A percentile compares a stretch with the other conserved stretches of the same genome.
Evolutionary conservation across 2,329 filamentous ascomycete species (phyloP).

Genomic region (Beauveria pseudobassiana): DNA sequence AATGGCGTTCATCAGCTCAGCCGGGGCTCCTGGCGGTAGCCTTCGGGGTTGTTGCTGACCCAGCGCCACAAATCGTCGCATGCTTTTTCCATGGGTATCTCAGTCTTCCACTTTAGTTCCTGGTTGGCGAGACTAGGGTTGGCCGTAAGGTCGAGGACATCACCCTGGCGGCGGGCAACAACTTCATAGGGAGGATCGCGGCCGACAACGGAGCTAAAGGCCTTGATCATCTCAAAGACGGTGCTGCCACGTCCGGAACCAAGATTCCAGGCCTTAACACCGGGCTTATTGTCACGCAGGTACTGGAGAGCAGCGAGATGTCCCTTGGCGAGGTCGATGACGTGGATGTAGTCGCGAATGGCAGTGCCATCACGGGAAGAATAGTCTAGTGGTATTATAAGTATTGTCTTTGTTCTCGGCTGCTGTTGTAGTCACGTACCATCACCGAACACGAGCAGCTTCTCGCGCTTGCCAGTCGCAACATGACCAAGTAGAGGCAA

Average conservation of each 20-base stretch:
- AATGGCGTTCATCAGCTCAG: slow-evolving; percentile 63
- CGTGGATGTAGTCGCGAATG: slow-evolving; percentile 97
- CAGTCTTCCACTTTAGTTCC: slow-evolving; percentile 88
- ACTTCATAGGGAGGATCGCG: slow-evolving; percentile 82
- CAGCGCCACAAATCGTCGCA: slow-evolving; percentile 94
- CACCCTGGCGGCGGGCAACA: slow-evolving; percentile 71
- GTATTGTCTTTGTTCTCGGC: background rate
- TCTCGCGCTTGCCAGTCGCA: slow-evolving; percentile 88
- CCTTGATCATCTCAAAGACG: slow-evolving; percentile 94
- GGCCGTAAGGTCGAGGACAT: slow-evolving; percentile 90
- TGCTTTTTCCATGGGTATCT: slow-evolving; percentile 83
- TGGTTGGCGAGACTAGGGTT: slow-evolving; percentile 80
- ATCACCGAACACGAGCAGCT: slow-evolving; percentile 89
- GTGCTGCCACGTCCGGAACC: slow-evolving; percentile 92
- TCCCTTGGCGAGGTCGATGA: slow-evolving; percentile 79
- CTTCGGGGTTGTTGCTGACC: slow-evolving; percentile 94
- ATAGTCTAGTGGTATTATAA: slow-evolving; percentile 59
- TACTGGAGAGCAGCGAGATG: slow-evolving; percentile 87
- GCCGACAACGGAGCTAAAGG: slow-evolving; percentile 82
- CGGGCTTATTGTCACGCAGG: slow-evolving; percentile 74
- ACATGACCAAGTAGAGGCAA: slow-evolving; percentile 92
- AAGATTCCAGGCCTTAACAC: slow-evolving; percentile 92
- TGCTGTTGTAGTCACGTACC: slow-evolving; percentile 46
- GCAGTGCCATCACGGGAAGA: slow-evolving; percentile 81
- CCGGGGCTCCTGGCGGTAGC: slow-evolving; percentile 87